These are phyloP conservation scores for Candida montana DNA, from an alignment of 805 yeast genomes.

Conservation along the genomic window DNA sequence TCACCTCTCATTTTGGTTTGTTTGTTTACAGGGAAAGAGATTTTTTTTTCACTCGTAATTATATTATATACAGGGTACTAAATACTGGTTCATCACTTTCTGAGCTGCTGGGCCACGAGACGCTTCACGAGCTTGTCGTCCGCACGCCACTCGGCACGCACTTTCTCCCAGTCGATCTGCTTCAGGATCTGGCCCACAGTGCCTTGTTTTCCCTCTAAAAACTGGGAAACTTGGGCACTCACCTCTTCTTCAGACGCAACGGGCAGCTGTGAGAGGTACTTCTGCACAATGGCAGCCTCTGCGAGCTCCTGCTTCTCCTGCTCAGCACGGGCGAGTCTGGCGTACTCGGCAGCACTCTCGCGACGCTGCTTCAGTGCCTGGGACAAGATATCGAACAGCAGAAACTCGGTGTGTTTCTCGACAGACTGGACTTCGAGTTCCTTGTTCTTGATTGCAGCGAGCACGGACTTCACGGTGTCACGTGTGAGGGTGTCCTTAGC, in stretches of 20 bases:
- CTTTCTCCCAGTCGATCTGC: constrained; percentile 28
- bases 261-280: constrained; percentile 37
- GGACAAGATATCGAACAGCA: constrained; percentile 31
- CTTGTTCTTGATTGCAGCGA: constrained; percentile 39
- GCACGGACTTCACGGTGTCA: constrained; percentile 39
- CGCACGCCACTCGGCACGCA: constrained; percentile 34
- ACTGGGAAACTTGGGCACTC: constrained; percentile 26
- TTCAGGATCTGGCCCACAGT: constrained; percentile 28
- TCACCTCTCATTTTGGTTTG: constrained; percentile 14
- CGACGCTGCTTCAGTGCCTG: constrained; percentile 45
- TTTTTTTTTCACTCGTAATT: no score
- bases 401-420: constrained; percentile 29
- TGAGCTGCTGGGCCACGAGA: constrained; percentile 6
- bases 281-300: constrained; percentile 39
- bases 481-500: constrained; percentile 37
- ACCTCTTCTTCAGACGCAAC: constrained; percentile 44
- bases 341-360: constrained; percentile 45
- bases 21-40: not conserved
- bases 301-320: constrained; percentile 46
- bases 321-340: constrained; percentile 42
- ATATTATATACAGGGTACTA: no score
- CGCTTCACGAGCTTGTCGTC: constrained; percentile 20
- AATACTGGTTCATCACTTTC: constrained; percentile 1
- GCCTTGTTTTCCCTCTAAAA: constrained; percentile 17
- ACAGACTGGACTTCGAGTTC: constrained; percentile 33